Base-by-base conservation (phyloP, 495 filamentous ascomycete genomes). In the Aspergillus heteromorphus region DNA sequence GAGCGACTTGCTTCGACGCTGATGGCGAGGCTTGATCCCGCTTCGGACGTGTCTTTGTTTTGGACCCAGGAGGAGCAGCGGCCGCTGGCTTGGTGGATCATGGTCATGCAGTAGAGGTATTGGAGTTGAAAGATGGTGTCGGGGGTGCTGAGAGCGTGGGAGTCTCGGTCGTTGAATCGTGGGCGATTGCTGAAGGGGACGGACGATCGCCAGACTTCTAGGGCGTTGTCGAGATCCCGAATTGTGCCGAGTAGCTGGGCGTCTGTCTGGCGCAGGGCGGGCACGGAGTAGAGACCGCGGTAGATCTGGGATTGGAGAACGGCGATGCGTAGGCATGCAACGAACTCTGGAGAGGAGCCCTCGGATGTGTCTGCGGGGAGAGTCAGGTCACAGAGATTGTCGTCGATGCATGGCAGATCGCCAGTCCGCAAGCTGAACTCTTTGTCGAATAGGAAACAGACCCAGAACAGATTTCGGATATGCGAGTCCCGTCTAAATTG, bases 371-470 rank as follows among this genome's bases (percentile, higher is more conserved):
- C n/a, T n/a, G n/a, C 48, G 42, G 62, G 56, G 7, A 59, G 40
- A 5, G 56, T 56, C 4, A 71, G 49, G 23, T 73, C 67, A 50
- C 68, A 71, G 27, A 62, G 58, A 10, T 42, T 42, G 8, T 65
- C 64, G 14, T 45, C 47, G 17, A 71, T 56, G 20, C 54, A 41
- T 6, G 67, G 67, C 1, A 62, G 65, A 20, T 59, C 54, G 10
- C 61, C 63, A 0, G 65, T 64, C 17, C 59, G 59, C 6, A 73
- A 52, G 2, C 60, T 58, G 2, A 68, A 53, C 2, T 70, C 59
- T 49, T 73, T 70, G 54, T 71, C 68, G 9, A 63, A 16, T 20
- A 58, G 53, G 51, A 66, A 72, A 50, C 54, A 66, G 34, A 67
- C 20, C 67, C 69, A 72, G 48, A 72, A 72, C 0, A 71, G 54